phyloP scores from a whole-genome alignment of 495 filamentous ascomycete species.

The Clavariopsis aquatica region DNA sequence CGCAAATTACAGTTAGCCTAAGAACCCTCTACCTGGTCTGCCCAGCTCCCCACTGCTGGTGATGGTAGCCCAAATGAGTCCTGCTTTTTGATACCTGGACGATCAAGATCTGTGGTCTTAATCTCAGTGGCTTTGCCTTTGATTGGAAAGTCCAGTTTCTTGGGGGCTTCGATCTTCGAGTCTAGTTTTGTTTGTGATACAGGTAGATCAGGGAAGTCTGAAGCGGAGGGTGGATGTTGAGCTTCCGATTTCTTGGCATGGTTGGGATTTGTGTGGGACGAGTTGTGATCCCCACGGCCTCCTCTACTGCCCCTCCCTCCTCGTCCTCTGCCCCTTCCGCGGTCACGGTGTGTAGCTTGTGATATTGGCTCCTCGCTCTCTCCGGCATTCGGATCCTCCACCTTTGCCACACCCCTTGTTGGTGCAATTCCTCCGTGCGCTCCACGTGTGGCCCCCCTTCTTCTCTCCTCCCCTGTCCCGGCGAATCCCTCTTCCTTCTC shows the following conservation, averaged over 20 bases:
- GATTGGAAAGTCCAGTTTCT: conserved; percentile 38
- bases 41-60: conserved; percentile 35
- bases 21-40: conserved; percentile 39
- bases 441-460: conserved; percentile 55
- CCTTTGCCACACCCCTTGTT: not conserved
- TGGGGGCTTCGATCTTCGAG: conserved; percentile 1
- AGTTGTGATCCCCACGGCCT: conserved; percentile 18
- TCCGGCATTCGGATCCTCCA: conserved; percentile 6
- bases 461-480: conserved; percentile 46
- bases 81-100: conserved; percentile 25
- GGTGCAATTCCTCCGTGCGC: conserved; percentile 60
- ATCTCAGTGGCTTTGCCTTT: conserved; percentile 24
- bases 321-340: conserved; percentile 13
- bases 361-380: not conserved
- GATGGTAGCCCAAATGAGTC: conserved; percentile 30
- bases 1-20: conserved; percentile 5
- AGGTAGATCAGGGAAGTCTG: conserved; percentile 42
- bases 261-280: not conserved
- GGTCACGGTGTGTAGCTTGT: not conserved
- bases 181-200: conserved; percentile 4
- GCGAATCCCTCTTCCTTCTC: conserved; percentile 66
- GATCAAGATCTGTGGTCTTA: conserved; percentile 8
- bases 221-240: conserved; percentile 30
- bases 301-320: conserved; percentile 25
- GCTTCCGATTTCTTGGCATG: not conserved